These are phyloP conservation scores for Wickerhamiella cacticola DNA, from an alignment of 805 yeast species.

Conservation along the genomic window DNA sequence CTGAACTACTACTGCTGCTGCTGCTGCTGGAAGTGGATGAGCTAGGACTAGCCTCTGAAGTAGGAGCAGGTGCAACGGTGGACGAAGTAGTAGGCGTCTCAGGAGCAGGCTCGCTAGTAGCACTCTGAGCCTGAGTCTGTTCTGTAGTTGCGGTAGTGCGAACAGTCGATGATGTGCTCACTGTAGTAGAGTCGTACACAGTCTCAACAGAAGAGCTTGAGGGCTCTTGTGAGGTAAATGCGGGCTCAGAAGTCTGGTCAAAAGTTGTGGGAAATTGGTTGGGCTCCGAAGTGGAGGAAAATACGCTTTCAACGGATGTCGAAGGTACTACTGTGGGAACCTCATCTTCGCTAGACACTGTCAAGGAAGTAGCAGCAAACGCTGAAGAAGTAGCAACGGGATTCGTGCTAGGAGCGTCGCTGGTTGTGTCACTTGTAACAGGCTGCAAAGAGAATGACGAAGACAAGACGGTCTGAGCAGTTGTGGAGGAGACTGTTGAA, in stretches of 20 bases:
- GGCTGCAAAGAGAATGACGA: constrained; percentile 4
- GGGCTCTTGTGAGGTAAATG: background rate
- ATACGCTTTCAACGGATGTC: background rate
- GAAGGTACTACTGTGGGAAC: constrained; percentile 3
- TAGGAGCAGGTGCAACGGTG: background rate
- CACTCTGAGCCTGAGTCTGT: background rate
- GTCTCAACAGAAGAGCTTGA: background rate
- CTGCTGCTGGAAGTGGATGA: background rate
- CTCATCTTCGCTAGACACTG: background rate
- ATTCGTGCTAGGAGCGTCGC: background rate
- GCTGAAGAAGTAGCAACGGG: background rate
- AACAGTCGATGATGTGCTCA: background rate
- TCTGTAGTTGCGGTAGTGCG: background rate
- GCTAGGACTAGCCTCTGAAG: background rate
- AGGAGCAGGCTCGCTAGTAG: background rate
- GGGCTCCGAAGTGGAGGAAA: background rate
- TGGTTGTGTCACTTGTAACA: background rate
- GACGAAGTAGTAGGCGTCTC: background rate
- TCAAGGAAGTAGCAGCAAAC: background rate
- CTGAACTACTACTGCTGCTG: background rate
- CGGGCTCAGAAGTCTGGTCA: background rate
- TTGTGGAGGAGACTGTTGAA: background rate
- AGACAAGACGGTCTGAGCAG: background rate
- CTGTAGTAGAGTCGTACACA: background rate
- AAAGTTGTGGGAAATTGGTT: background rate